These are phyloP conservation scores for Meredithiella fracta DNA, from an alignment of 2,329 filamentous ascomycete genomes.

Conservation along the genomic window DNA sequence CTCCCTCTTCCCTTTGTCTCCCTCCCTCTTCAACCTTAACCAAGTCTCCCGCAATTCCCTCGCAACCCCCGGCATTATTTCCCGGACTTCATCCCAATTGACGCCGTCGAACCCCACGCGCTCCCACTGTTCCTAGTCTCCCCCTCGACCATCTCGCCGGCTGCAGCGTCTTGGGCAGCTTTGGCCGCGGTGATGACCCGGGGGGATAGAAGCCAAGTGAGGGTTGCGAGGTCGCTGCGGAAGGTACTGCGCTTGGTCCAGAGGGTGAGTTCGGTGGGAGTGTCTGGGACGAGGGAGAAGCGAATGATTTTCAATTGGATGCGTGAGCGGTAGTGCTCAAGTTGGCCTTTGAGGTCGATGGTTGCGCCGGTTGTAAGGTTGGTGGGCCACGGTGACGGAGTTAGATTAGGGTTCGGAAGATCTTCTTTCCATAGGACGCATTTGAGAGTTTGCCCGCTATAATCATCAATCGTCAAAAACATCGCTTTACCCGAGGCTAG, in stretches of 20 bases:
- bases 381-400: no score
- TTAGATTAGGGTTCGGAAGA: no score
- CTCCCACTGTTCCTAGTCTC: background rate
- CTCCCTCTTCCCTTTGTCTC: background rate
- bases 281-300: conserved; percentile 29
- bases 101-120: conserved; percentile 11
- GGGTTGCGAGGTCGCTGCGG: conserved; percentile 26
- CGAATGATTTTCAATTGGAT: no score
- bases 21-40: background rate
- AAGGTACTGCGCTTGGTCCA: conserved; percentile 41
- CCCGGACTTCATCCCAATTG: conserved; percentile 14
- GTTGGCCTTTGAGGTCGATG: no score
- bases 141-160: conserved; percentile 11
- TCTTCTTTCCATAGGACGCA: no score
- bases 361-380: no score
- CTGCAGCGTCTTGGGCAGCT: conserved; percentile 27
- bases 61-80: conserved; percentile 14
- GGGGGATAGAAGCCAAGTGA: conserved; percentile 37
- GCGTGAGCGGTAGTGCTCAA: no score
- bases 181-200: conserved; percentile 24
- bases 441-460: no score
- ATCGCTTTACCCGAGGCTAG: conserved; percentile 19
- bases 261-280: conserved; percentile 39
- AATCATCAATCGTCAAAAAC: no score
- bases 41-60: background rate